A percentile compares a stretch with the other conserved stretches of the same genome.
Evolutionary conservation across 1,284 basidiomycete species (phyloP).

Genomic region (Tilletia walkeri): DNA sequence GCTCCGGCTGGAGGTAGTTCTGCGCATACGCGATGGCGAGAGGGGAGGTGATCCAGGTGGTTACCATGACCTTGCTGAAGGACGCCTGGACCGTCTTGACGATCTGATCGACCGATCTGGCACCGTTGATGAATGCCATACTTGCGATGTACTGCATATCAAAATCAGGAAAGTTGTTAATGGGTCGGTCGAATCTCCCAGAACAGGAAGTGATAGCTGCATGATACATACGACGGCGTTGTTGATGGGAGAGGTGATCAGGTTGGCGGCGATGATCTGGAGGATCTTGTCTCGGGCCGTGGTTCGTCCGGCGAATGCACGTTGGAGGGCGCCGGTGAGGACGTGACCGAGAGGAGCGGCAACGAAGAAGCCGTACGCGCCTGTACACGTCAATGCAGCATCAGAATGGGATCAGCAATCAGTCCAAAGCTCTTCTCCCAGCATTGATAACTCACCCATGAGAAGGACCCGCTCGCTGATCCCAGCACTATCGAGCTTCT

Average conservation of each 20-base stretch:
- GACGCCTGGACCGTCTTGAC: conserved; percentile 70
- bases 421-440: background rate
- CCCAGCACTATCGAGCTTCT: conserved; percentile 31
- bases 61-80: conserved; percentile 72
- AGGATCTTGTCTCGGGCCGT: conserved; percentile 67
- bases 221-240: conserved; percentile 50
- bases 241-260: conserved; percentile 76
- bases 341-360: conserved; percentile 79
- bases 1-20: conserved; percentile 70
- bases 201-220: background rate
- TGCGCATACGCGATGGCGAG: conserved; percentile 71
- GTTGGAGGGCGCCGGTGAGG: conserved; percentile 65
- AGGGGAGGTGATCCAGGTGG: conserved; percentile 75
- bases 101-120: conserved; percentile 68
- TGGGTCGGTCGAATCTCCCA: conserved; percentile 60
- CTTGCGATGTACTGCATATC: conserved; percentile 70
- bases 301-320: conserved; percentile 73
- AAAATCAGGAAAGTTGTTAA: too few relatives aligned
- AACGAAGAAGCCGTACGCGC: conserved; percentile 73
- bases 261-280: conserved; percentile 70
- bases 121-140: conserved; percentile 82
- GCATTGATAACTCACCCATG: conserved; percentile 6
- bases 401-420: background rate
- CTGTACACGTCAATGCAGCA: background rate
- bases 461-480: conserved; percentile 35